Evolutionary conservation across 2,329 filamentous ascomycete genomes (phyloP), one percentile per base, ranked within the genome.

Genomic region (Teratosphaeria gauchensis): DNA sequence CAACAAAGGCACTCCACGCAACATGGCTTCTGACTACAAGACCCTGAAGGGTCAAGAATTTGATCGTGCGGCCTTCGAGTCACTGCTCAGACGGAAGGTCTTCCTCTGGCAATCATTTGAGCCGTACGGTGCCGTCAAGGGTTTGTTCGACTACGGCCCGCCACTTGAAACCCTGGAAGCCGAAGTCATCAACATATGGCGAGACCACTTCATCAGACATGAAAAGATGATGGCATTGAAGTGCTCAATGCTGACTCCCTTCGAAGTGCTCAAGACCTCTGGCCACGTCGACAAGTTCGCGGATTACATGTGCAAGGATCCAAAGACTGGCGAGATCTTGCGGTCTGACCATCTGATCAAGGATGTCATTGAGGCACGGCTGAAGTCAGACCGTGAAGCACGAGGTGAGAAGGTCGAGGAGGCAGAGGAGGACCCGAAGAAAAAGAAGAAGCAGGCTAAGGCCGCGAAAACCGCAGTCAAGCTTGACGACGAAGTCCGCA

Each of bases 221-320:
- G 91, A 96, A 79, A 89, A 95, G 72, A 96, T 96, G 90, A 84
- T 95, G 65, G 90, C 95, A 78, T 85, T 96, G 64, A 92, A 96
- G 78, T 95, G 90, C 78, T 94, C 89, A 46, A 94, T 92, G 77
- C 77, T 99, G 71, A 99, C 94, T 48, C 94, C 94, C 35, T 85
- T 94, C 69, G 89, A 94, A 54, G 90, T 99, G 42, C 84, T 99
- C 71, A 95, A 97, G 82, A 96, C 92, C 2, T 77, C 75, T 74
- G 94, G 94, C 64, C 94, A 99, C 77, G 94, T 97, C 65, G 92
- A 96, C 75, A 95, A 95, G 76, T 97, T 97, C 71, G 89, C 90
- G 75, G 92, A 97, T 75, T 97, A 89, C 90, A 96, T 97, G 92
- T 96, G 71, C 70, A 74, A 74, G 64, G 94, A 99, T 75, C 90